phyloP scores from a whole-genome alignment of 2,329 filamentous ascomycete genomes.

The Colletotrichum lentis region DNA sequence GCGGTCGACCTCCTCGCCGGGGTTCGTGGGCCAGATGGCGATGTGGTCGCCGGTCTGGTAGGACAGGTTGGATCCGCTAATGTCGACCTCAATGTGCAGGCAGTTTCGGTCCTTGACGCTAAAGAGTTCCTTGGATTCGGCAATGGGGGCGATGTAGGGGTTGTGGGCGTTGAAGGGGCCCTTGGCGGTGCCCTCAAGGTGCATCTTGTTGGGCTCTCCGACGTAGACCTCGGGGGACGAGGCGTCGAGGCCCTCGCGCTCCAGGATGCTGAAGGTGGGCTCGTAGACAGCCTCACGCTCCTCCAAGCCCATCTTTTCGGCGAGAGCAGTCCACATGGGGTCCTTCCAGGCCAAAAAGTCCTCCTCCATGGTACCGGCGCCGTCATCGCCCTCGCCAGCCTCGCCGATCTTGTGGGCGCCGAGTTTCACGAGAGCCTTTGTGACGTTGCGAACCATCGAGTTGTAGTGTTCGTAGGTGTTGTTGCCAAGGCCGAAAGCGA shows the following conservation, averaged over 20 bases:
- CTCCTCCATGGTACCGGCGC: conserved; percentile 99
- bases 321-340: conserved; percentile 92
- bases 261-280: conserved; percentile 83
- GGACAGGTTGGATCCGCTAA: conserved; percentile 85
- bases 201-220: conserved; percentile 95
- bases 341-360: conserved; percentile 99
- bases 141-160: conserved; percentile 93
- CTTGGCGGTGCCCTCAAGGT: conserved; percentile 83
- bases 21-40: conserved; percentile 95
- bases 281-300: conserved; percentile 98
- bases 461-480: conserved; percentile 99
- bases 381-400: conserved; percentile 95
- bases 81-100: conserved; percentile 93
- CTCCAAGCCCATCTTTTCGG: conserved; percentile 84
- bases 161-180: conserved; percentile 97
- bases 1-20: conserved; percentile 89
- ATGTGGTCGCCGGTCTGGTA: conserved; percentile 99
- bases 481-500: conserved; percentile 95
- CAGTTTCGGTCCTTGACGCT: conserved; percentile 90
- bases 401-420: conserved; percentile 85
- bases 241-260: conserved; percentile 75
- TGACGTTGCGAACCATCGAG: conserved; percentile 93
- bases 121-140: conserved; percentile 91
- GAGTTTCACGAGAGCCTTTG: conserved; percentile 80
- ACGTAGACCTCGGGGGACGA: conserved; percentile 88